Evolutionary conservation across 164 flowering plant genomes (phyloP).

Genomic region (Magnolia kwangsiensis): DNA sequence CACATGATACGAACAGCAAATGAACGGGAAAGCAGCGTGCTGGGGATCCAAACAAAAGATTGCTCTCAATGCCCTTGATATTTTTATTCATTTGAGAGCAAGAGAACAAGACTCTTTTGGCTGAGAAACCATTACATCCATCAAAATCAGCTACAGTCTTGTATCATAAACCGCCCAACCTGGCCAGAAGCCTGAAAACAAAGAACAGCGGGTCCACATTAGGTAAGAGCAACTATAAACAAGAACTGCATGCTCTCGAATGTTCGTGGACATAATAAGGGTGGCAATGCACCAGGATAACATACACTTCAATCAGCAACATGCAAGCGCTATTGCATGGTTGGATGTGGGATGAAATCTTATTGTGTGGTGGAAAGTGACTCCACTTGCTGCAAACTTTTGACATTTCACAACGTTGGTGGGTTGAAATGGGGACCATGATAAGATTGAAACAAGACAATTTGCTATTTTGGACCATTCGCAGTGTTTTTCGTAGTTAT

Average conservation of each 20-base stretch:
- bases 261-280: not conserved
- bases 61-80: not conserved
- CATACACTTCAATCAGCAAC: not conserved
- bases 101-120: not conserved
- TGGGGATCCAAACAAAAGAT: conserved; percentile 13
- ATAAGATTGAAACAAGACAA: too few species aligned
- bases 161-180: conserved; percentile 25
- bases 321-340: not conserved
- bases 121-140: not conserved
- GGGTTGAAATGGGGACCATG: too few species aligned
- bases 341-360: not conserved
- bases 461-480: too few species aligned
- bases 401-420: too few species aligned
- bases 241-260: not conserved
- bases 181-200: conserved; percentile 36
- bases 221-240: not conserved
- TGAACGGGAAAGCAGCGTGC: not conserved
- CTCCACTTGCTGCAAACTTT: not conserved
- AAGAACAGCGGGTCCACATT: not conserved
- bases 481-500: too few species aligned
- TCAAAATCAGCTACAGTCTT: conserved; percentile 7
- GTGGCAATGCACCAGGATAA: not conserved
- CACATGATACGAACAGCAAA: conserved; percentile 7
- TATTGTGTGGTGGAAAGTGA: not conserved
- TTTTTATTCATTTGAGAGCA: not conserved